phyloP scores from a whole-genome alignment of 148 eudicot species.

The Nepenthes mirabilis region DNA sequence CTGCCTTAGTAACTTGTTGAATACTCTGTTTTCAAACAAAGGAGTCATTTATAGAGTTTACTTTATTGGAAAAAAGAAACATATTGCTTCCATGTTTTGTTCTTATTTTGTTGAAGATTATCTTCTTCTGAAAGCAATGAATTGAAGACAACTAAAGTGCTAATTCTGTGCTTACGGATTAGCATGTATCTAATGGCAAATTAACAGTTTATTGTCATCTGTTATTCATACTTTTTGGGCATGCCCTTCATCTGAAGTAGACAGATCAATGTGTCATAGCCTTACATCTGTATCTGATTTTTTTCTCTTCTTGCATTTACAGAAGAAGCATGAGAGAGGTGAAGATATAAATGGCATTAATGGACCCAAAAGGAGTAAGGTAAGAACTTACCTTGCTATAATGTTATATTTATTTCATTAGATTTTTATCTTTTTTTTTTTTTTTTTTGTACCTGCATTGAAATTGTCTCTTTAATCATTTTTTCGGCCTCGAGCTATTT shows the following conservation, averaged over 20 bases:
- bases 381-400: slow-evolving; percentile 11
- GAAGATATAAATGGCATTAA: slow-evolving; percentile 64
- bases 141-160: too few relatives aligned
- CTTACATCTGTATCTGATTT: slow-evolving; percentile 2
- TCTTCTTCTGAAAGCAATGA: too few relatives aligned
- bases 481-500: slow-evolving; percentile 1
- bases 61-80: too few relatives aligned
- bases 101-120: too few relatives aligned
- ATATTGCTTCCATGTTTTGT: too few relatives aligned
- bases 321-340: slow-evolving; percentile 94
- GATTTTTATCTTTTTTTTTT: neutral
- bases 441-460: neutral
- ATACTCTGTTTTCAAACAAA: too few relatives aligned
- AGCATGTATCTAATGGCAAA: too few relatives aligned
- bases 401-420: slow-evolving; percentile 1
- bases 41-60: too few relatives aligned
- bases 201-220: too few relatives aligned
- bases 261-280: neutral
- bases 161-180: too few relatives aligned
- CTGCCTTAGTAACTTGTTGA: too few relatives aligned
- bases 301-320: slow-evolving; percentile 14
- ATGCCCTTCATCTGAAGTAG: neutral
- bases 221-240: neutral
- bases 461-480: neutral
- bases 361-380: slow-evolving; percentile 91